Percentiles rank a stretch among this genome's conserved stretches.
Conservation (phyloP, 1,139 yeast species). For the Zygoascus meyerae region DNA sequence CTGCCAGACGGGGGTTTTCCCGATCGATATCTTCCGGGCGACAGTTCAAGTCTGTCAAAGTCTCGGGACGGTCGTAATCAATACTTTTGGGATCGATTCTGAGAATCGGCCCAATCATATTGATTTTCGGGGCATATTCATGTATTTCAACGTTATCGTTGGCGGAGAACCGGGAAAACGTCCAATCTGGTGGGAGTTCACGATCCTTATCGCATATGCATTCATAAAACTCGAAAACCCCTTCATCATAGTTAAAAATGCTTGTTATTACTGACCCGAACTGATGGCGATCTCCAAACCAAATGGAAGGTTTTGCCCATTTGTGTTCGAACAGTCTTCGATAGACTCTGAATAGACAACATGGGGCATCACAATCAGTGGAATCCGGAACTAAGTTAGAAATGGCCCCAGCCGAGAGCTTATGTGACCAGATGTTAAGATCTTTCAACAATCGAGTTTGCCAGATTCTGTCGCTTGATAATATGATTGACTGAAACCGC, state of each 20-base stretch:
- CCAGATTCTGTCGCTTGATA: constrained; percentile 23
- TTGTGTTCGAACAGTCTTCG: constrained; percentile 19
- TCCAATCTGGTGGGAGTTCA: constrained; percentile 8
- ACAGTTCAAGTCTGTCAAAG: not conserved
- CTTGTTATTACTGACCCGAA: constrained; percentile 27
- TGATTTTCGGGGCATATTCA: constrained; percentile 11
- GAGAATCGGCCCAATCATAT: constrained; percentile 13
- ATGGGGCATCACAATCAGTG: constrained; percentile 11
- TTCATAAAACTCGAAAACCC: constrained; percentile 20
- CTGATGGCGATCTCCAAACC: constrained; percentile 29
- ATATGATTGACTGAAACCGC: constrained; percentile 12
- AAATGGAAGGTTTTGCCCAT: constrained; percentile 27
- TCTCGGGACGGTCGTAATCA: constrained; percentile 3
- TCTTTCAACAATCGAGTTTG: constrained; percentile 5
- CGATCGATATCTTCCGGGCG: not conserved
- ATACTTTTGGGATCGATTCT: constrained; percentile 13
- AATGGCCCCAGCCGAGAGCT: not conserved
- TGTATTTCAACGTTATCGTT: constrained; percentile 11
- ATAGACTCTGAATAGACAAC: constrained; percentile 20
- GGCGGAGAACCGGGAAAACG: constrained; percentile 9
- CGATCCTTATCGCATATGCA: constrained; percentile 11
- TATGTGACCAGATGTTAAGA: constrained; percentile 1
- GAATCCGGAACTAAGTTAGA: not conserved
- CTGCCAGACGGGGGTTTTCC: constrained; percentile 8
- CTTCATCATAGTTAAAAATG: constrained; percentile 21